Evolutionary conservation across 2,329 filamentous ascomycete species (phyloP).

Genomic region (Epichloe elymi): DNA sequence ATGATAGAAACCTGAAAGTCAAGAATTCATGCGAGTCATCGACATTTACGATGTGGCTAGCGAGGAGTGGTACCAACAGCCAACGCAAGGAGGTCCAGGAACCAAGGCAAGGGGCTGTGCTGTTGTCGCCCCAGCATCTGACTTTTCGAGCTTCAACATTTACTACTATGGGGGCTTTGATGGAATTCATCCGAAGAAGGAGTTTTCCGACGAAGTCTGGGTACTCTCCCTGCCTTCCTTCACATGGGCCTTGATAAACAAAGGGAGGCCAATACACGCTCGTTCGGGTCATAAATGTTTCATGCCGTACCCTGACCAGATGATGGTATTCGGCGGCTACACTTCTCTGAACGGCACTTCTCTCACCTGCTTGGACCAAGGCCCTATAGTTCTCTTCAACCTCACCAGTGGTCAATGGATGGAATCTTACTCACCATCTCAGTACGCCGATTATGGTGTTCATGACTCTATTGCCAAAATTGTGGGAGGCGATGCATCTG

Average conservation of each 20-base stretch:
- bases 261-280: slow-evolving; percentile 36
- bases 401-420: slow-evolving; percentile 57
- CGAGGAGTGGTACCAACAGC: slow-evolving; percentile 55
- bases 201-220: slow-evolving; percentile 59
- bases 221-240: slow-evolving; percentile 73
- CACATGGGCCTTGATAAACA: slow-evolving; percentile 51
- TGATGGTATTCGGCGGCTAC: slow-evolving; percentile 65
- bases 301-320: slow-evolving; percentile 63
- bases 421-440: slow-evolving; percentile 52
- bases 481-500: slow-evolving; percentile 54
- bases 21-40: slow-evolving; percentile 56
- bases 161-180: slow-evolving; percentile 75
- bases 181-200: slow-evolving; percentile 26
- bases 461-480: slow-evolving; percentile 48
- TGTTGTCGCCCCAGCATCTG: slow-evolving; percentile 57
- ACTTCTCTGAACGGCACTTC: slow-evolving; percentile 16
- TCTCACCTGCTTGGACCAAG: slow-evolving; percentile 34
- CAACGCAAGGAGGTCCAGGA: slow-evolving; percentile 46
- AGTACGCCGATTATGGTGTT: slow-evolving; percentile 54
- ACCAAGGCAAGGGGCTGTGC: slow-evolving; percentile 56
- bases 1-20: slow-evolving; percentile 46
- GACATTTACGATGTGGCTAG: slow-evolving; percentile 65
- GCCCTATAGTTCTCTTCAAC: slow-evolving; percentile 56
- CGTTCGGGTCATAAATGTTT: slow-evolving; percentile 67
- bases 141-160: slow-evolving; percentile 65